Base-by-base conservation (phyloP, 2,329 filamentous ascomycete genomes). In the Akanthomyces dipterigenus region DNA sequence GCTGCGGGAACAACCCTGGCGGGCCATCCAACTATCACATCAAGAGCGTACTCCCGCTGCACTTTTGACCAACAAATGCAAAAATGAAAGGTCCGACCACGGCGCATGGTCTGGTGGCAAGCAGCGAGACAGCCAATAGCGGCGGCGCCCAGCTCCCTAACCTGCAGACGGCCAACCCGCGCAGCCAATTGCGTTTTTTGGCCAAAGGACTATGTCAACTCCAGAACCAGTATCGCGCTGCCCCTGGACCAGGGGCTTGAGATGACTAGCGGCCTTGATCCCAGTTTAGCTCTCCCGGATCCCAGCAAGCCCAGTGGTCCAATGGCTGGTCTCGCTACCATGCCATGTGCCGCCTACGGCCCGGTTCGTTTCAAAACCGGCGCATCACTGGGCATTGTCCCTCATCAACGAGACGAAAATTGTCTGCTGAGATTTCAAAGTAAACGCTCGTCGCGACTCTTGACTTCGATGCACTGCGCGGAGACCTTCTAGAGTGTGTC, bases 331-430 rank as follows among this genome's bases (percentile, higher is more conserved):
- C 46, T 51, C 56, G 46, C 55, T 58, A 58, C 55, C 22, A 31
- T 59, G 56, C 48, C 56, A 59, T 59, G 46, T 36, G 56, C 48
- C 46, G 45, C 43, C 38, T 51, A 24, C 56, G 56, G 56, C 36
- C 56, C 56, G 56, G 56, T 53, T 59, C 56, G 56, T 59, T 59
- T 59, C 56, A 59, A 45, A 31, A 7, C 36, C 24, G 36, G 36
- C 48, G 38, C 48, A 38, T 26, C 38, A 16, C 18, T 34, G 11
- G n/a, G 22, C 24, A 34, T 8, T 38, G 43, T 48, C 42, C 38
- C 14, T 48, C 20, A 24, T 46, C 42, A 48, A 57, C 53, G 40
- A 56, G 55, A 57, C 43, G 55, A 57, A 57, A 48, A 31, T 14
- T 28, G 14, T n/a, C 28, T 2, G 8, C 14, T n/a, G 42, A 26